A percentile compares a stretch with the other conserved stretches of the same genome.
phyloP scores from a whole-genome alignment of 129 eudicot genomes.

The Flaveria ramosissima region DNA sequence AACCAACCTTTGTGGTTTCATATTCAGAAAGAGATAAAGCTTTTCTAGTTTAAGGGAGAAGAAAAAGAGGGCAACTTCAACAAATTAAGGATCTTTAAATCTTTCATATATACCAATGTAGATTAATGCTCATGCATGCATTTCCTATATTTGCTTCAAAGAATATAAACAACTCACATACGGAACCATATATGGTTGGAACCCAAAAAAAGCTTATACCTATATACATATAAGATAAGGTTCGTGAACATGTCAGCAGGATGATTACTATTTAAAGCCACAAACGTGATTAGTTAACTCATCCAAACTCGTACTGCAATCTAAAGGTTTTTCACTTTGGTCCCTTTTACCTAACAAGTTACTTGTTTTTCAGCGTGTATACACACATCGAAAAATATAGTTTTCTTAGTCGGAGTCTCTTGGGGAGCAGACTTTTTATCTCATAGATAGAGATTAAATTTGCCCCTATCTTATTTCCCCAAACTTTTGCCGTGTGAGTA shows the following conservation, averaged over 20 bases:
- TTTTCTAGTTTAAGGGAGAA: constrained; percentile 20
- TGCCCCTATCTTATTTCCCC: too few species aligned
- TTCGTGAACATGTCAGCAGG: constrained; percentile 18
- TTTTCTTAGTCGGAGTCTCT: too few species aligned
- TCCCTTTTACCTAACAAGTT: neutral
- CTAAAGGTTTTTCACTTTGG: neutral
- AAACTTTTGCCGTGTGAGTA: too few species aligned
- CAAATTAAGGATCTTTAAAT: constrained; percentile 2
- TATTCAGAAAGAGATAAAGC: constrained; percentile 34
- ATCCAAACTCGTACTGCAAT: constrained; percentile 28
- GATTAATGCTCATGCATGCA: constrained; percentile 22
- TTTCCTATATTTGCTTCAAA: constrained; percentile 7
- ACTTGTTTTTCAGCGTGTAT: neutral
- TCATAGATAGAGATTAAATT: too few species aligned
- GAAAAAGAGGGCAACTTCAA: constrained; percentile 17
- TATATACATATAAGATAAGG: constrained; percentile 29
- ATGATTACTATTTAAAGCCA: constrained; percentile 15
- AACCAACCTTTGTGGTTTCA: constrained; percentile 34
- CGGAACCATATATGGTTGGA: constrained; percentile 12
- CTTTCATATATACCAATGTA: constrained; percentile 5
- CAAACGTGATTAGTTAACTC: constrained; percentile 12
- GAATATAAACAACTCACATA: constrained; percentile 22
- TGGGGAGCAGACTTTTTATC: too few species aligned
- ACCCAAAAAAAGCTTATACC: constrained; percentile 26
- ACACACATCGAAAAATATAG: neutral